Conservation (phyloP, 306 rosid species). For the Vicia faba region DNA sequence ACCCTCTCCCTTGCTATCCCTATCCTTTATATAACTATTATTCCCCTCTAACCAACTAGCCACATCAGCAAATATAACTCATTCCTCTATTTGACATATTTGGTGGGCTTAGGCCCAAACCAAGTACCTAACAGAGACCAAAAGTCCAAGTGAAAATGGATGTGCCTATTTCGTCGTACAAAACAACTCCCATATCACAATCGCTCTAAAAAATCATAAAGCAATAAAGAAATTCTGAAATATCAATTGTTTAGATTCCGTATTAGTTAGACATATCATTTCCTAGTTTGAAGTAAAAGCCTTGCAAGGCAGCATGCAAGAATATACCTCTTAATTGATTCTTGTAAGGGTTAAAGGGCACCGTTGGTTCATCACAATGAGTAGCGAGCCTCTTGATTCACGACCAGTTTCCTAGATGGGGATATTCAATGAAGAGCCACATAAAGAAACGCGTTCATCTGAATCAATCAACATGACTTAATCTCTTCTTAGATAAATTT, state of each 20-base stretch:
- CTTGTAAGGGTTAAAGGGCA: constrained; percentile 19
- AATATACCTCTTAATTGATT: constrained; percentile 18
- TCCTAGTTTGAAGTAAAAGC: constrained; percentile 18
- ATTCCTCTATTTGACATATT: too few species aligned
- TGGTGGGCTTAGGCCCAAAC: too few species aligned
- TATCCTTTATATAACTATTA: too few species aligned
- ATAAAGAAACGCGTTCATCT: constrained; percentile 16
- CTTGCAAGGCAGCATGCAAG: constrained; percentile 1
- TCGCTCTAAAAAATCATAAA: constrained; percentile 25
- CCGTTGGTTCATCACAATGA: constrained; percentile 40
- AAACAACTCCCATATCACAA: constrained; percentile 21
- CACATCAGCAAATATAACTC: too few species aligned
- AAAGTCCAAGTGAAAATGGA: constrained; percentile 41
- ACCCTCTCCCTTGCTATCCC: too few species aligned
- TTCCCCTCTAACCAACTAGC: too few species aligned
- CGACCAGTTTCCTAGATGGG: constrained; percentile 25
- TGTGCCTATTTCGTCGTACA: constrained; percentile 35
- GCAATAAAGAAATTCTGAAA: constrained; percentile 28
- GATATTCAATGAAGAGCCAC: constrained; percentile 24
- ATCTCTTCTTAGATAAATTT: constrained; percentile 1
- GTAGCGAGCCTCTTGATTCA: constrained; percentile 24
- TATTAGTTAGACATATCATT: constrained; percentile 6
- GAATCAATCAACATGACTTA: constrained; percentile 5
- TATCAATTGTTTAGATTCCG: not conserved
- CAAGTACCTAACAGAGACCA: not conserved